Evolutionary conservation across 2,329 filamentous ascomycete genomes (phyloP).

Genomic region (Sordariomycetes sp.): DNA sequence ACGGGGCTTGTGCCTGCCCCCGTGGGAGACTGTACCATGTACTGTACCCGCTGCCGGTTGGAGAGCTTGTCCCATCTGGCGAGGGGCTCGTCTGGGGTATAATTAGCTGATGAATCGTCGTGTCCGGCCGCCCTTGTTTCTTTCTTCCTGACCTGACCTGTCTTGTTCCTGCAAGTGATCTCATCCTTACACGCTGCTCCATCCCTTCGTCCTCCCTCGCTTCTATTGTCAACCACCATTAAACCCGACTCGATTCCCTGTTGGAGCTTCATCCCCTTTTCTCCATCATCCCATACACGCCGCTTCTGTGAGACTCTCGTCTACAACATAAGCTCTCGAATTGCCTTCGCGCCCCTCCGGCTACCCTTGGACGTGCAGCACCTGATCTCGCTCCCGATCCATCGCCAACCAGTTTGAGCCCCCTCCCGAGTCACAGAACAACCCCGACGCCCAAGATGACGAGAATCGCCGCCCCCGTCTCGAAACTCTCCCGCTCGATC

Average conservation of each 20-base stretch:
- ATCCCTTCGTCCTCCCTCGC: neutral
- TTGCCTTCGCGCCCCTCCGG: neutral
- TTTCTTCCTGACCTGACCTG: conserved; percentile 16
- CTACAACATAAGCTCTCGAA: no score
- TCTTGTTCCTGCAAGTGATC: neutral
- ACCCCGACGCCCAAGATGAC: conserved; percentile 25
- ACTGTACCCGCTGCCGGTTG: neutral
- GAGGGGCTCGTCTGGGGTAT: neutral
- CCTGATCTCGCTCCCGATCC: neutral
- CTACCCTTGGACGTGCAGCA: neutral
- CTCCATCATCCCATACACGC: neutral
- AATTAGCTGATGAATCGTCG: neutral
- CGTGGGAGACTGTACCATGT: neutral
- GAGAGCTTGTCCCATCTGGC: neutral
- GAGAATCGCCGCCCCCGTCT: conserved; percentile 35
- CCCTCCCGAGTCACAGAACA: neutral
- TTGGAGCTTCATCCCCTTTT: neutral
- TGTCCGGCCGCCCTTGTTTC: conserved; percentile 18
- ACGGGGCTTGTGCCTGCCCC: neutral
- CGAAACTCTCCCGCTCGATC: conserved; percentile 36
- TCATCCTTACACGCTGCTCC: neutral
- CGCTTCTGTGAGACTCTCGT: no score
- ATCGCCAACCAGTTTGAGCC: conserved; percentile 14
- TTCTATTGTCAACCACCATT: neutral
- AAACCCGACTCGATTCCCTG: neutral